Percentiles rank a stretch among this genome's conserved stretches.
Evolutionary conservation across 306 rosid genomes (phyloP).

Genomic region (Cercis canadensis): DNA sequence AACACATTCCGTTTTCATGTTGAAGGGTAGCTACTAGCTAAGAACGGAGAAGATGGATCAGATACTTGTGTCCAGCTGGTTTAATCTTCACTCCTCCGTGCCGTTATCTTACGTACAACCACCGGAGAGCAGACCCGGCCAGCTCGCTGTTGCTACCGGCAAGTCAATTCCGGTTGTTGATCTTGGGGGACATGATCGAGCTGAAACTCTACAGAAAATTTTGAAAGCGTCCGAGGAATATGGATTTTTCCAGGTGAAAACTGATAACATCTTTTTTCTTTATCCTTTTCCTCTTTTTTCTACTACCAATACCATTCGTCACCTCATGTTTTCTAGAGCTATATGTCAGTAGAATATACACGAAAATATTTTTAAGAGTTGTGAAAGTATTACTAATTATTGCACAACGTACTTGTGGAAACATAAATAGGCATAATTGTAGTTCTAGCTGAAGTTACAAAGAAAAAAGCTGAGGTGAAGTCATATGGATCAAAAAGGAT

Average conservation of each 20-base stretch:
- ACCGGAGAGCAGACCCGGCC: constrained; percentile 43
- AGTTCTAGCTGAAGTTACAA: too few relatives aligned
- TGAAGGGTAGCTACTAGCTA: background rate
- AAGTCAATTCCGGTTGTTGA: constrained; percentile 60
- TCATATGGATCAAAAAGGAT: too few relatives aligned
- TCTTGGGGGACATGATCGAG: constrained; percentile 46
- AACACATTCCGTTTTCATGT: background rate
- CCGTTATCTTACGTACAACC: constrained; percentile 52
- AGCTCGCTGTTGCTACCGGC: background rate
- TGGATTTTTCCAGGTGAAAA: constrained; percentile 74
- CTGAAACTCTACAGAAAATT: constrained; percentile 40
- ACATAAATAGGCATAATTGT: too few relatives aligned
- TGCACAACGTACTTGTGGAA: too few relatives aligned
- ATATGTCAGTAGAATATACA: too few relatives aligned
- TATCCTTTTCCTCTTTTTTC: too few relatives aligned
- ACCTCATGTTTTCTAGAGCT: too few relatives aligned
- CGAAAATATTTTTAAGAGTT: too few relatives aligned
- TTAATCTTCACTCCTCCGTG: constrained; percentile 34
- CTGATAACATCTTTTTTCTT: too few relatives aligned
- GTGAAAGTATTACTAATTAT: too few relatives aligned
- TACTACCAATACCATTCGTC: too few relatives aligned
- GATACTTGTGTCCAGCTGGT: constrained; percentile 43
- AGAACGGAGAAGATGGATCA: constrained; percentile 23
- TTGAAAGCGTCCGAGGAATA: constrained; percentile 53
- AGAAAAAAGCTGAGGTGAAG: too few relatives aligned